phyloP scores from a whole-genome alignment of 306 rosid species.

The Potentilla sterilis region DNA sequence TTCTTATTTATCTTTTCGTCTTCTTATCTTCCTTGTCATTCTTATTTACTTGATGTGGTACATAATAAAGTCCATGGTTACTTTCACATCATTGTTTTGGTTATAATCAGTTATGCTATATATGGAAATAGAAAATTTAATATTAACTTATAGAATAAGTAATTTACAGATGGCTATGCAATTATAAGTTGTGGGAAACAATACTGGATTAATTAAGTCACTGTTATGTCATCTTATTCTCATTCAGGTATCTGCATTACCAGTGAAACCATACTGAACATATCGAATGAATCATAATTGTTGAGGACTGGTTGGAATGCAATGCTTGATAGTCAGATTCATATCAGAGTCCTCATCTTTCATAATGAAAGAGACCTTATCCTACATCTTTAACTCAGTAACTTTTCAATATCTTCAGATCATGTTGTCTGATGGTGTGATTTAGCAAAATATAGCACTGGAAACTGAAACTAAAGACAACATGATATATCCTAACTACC shows the following conservation, averaged over 20 bases:
- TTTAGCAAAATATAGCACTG: not conserved
- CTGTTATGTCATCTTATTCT: not conserved
- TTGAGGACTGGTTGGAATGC: not conserved
- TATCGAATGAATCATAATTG: not conserved
- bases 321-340: not conserved
- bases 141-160: not conserved
- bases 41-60: not conserved
- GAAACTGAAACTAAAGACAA: not conserved
- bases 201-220: not conserved
- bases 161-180: not conserved
- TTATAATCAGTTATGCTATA: not conserved
- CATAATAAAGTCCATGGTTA: not conserved
- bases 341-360: not conserved
- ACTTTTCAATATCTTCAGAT: not conserved
- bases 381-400: not conserved
- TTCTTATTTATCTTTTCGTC: conserved; percentile 22
- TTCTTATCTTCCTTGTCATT: conserved; percentile 6
- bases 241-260: conserved; percentile 3
- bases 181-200: not conserved
- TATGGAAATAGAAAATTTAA: not conserved
- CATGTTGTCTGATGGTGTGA: not conserved
- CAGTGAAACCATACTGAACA: not conserved
- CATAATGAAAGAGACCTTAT: not conserved
- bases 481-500: not conserved
- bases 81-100: not conserved